Base-by-base conservation (phyloP, 495 filamentous ascomycete species). In the Margaritispora aquatica region DNA sequence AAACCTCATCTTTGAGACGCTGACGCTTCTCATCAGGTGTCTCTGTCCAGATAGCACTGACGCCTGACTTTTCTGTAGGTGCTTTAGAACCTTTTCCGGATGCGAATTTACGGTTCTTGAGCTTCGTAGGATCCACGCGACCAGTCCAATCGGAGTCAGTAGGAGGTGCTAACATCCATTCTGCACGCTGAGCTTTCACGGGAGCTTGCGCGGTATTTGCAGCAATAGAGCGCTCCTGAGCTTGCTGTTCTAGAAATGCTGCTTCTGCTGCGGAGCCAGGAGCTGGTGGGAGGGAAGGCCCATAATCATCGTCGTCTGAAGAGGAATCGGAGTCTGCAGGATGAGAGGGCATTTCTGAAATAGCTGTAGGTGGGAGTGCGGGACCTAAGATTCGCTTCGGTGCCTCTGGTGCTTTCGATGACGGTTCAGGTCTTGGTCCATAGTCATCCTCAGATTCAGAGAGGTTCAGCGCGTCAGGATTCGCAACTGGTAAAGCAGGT, bases 81-180 rank as follows among this genome's bases (percentile, higher is more conserved):
- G 69, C 69, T 48, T 78, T 80, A 5, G 79, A 77, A 2, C 79
- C 80, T 63, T 84, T 88, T 1, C 90, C 87, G 2, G 83, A 86
- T 54, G 87, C 85, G 75, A 98, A 98, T 65, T 90, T 91, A 41
- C 92, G 88, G 68, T 82, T 86, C 54, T 85, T 84, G 27, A 92
- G 74, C 59, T 90, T 89, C 2, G 92, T 94, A 1, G 94, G 91
- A 70, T 97, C 93, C 54, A 88, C 84, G 41, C 86, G 85, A 5
- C 81, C 75, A 23, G 81, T 74, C 72, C 80, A 81, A 63, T 83
- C 84, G 27, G 78, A 75, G 24, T 78, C 72, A 2, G 81, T 82
- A 0, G 94, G 94, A 0, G 93, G 94, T 7, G 87, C 82, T 26
- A 93, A 78, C 94, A 98, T 98, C 94, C 94, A 98, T 65, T 90